These are phyloP conservation scores for Phytophthora nicotianae DNA, from an alignment of 352 stramenopile species.

Conservation along the genomic window DNA sequence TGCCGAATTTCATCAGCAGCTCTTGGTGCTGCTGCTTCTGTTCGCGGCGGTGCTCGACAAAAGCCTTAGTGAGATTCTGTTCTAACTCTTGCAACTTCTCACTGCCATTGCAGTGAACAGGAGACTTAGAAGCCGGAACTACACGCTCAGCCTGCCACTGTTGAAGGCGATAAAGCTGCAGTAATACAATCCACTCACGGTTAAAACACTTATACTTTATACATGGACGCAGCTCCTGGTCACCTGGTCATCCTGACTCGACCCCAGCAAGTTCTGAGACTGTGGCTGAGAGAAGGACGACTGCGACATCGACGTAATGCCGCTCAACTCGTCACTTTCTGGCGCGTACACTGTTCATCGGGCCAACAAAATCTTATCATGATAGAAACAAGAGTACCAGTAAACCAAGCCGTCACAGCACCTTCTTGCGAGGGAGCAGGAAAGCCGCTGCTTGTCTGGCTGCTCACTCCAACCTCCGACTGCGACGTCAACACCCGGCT, in stretches of 20 bases:
- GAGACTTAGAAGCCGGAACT: not conserved
- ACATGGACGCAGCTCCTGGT: slow-evolving; percentile 5
- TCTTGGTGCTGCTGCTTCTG: slow-evolving; percentile 30
- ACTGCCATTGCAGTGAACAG: slow-evolving; percentile 4
- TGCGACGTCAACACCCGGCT: slow-evolving; percentile 21
- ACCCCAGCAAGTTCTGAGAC: slow-evolving; percentile 38
- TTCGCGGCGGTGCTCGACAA: slow-evolving; percentile 21
- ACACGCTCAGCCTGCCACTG: slow-evolving; percentile 24
- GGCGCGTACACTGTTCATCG: slow-evolving; percentile 19
- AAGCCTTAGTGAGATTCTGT: slow-evolving; percentile 11
- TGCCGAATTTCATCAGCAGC: slow-evolving; percentile 18
- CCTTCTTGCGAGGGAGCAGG: slow-evolving; percentile 41
- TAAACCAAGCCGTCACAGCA: slow-evolving; percentile 1
- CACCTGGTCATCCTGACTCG: slow-evolving; percentile 40
- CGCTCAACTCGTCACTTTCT: slow-evolving; percentile 39
- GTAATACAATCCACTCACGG: slow-evolving; percentile 1
- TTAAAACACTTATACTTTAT: not conserved
- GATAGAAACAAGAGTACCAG: not conserved
- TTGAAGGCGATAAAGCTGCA: slow-evolving; percentile 25
- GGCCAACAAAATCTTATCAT: not conserved
- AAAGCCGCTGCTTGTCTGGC: slow-evolving; percentile 14
- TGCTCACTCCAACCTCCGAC: slow-evolving; percentile 17
- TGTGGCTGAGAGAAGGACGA: slow-evolving; percentile 45
- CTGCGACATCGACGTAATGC: slow-evolving; percentile 51
- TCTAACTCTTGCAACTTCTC: slow-evolving; percentile 27